Evolutionary conservation across 371 early-diverging fungal species (phyloP).

Genomic region (Synchytrium microbalum): DNA sequence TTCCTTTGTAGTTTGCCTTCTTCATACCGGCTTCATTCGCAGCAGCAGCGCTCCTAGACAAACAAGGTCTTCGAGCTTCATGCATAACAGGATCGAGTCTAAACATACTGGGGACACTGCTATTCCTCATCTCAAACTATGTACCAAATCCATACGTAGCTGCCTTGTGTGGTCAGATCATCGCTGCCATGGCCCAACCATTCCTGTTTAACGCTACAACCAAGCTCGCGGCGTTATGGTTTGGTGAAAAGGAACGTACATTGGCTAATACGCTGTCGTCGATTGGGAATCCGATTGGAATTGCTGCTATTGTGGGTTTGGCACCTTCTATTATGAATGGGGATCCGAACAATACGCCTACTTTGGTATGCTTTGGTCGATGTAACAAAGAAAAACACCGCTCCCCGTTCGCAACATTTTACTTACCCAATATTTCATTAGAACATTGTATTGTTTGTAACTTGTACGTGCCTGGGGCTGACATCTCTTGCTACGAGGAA

Average conservation of each 20-base stretch:
- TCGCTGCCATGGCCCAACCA: slow-evolving; percentile 52
- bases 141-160: slow-evolving; percentile 36
- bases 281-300: slow-evolving; percentile 39
- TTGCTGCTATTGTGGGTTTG: slow-evolving; percentile 46
- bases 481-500: slow-evolving; percentile 34
- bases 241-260: slow-evolving; percentile 52
- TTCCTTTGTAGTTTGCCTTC: slow-evolving; percentile 7
- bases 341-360: slow-evolving; percentile 9
- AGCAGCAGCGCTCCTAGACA: slow-evolving; percentile 21
- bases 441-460: slow-evolving; percentile 22
- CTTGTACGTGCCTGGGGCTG: slow-evolving; percentile 20
- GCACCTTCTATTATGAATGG: slow-evolving; percentile 43
- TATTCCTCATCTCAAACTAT: slow-evolving; percentile 45
- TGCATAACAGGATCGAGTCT: slow-evolving; percentile 40
- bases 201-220: slow-evolving; percentile 44
- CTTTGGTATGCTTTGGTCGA: slow-evolving; percentile 3
- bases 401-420: no score
- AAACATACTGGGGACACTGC: slow-evolving; percentile 48
- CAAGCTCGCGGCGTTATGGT: slow-evolving; percentile 57
- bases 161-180: slow-evolving; percentile 49
- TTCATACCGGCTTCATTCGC: background rate
- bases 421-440: no score
- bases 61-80: slow-evolving; percentile 21
- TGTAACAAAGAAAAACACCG: no score
- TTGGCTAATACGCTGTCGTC: slow-evolving; percentile 53